Conservation (phyloP, 768 basidiomycete genomes). For the Mycena belliarum region DNA sequence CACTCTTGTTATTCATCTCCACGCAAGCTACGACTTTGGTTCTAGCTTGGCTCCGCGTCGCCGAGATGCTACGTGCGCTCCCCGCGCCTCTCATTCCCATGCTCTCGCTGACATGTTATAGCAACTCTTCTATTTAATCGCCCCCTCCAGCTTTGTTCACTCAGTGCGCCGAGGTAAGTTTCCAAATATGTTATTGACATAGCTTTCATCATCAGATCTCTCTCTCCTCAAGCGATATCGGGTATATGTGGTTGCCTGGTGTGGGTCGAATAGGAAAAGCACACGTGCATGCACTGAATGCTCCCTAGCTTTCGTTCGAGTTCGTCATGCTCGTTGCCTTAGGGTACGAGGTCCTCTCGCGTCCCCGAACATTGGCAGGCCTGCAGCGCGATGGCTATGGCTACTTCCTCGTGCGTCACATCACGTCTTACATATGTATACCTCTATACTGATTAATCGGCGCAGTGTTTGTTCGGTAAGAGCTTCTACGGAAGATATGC, state of each 20-base stretch:
- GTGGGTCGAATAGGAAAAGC: too few species aligned
- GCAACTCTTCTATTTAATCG: not conserved
- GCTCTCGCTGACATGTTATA: not conserved
- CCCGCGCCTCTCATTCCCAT: not conserved
- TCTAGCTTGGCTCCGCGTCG: not conserved
- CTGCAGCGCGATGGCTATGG: not conserved
- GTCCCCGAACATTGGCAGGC: not conserved
- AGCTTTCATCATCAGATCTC: too few species aligned
- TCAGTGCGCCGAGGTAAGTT: not conserved
- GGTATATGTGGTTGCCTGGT: too few species aligned
- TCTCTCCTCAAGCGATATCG: too few species aligned
- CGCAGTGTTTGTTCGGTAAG: constrained; percentile 1
- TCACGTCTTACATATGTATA: not conserved
- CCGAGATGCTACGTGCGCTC: not conserved
- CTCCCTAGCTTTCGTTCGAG: not conserved
- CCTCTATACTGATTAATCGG: not conserved
- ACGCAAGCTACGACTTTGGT: not conserved
- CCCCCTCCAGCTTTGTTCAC: not conserved
- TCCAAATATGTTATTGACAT: too few species aligned
- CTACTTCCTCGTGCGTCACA: not conserved
- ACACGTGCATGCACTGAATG: not conserved
- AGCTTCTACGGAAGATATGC: not conserved
- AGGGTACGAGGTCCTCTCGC: not conserved
- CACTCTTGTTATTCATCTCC: not conserved
- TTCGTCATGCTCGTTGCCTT: not conserved